Conservation (phyloP, 2,329 filamentous ascomycete genomes). For the Fusarium sp. region DNA sequence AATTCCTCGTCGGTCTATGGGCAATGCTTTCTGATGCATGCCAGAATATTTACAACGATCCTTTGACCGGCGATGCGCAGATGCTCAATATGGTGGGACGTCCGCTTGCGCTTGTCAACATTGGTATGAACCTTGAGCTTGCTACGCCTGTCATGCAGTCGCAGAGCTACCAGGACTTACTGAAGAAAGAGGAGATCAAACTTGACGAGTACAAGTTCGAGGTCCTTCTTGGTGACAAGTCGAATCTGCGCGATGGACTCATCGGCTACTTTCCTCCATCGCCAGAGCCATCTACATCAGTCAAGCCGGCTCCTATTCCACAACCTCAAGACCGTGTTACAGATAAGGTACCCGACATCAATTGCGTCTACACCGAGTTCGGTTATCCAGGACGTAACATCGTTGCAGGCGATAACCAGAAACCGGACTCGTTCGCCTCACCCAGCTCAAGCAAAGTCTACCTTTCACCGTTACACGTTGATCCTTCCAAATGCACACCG, state of each 20-base stretch:
- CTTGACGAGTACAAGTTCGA: conserved; percentile 2
- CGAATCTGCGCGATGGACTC: background rate
- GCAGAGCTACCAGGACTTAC: background rate
- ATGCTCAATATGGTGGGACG: conserved; percentile 9
- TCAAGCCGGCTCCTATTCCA: background rate
- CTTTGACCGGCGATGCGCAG: background rate
- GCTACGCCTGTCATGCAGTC: conserved; percentile 1
- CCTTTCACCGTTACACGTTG: background rate
- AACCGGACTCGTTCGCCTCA: background rate
- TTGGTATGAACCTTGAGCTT: conserved; percentile 1
- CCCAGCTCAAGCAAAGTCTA: background rate
- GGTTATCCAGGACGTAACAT: conserved; percentile 2
- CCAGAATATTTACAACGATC: background rate
- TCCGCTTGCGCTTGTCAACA: background rate
- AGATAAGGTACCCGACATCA: background rate
- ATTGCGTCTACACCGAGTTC: background rate
- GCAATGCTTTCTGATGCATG: background rate
- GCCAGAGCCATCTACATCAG: background rate
- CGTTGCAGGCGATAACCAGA: background rate
- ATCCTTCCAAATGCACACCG: background rate
- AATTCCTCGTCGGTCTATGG: conserved; percentile 1
- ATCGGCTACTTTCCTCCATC: conserved; percentile 1
- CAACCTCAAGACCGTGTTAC: background rate
- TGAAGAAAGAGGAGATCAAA: background rate
- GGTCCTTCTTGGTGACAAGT: background rate